Conservation (phyloP, 495 filamentous ascomycete genomes). For the Tuber microsphaerosporum region DNA sequence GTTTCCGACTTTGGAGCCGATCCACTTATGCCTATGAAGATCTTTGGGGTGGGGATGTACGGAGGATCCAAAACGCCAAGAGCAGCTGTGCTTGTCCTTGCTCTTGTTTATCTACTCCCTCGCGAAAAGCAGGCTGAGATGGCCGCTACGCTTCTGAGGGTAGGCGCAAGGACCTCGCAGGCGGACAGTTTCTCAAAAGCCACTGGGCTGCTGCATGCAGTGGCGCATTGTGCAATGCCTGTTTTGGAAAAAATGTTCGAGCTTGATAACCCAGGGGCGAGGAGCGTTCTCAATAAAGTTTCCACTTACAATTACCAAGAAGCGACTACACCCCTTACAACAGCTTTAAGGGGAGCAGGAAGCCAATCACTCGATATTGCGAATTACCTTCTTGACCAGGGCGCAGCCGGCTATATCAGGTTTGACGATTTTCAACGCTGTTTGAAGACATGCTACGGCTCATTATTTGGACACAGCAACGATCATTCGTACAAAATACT, state of each 20-base stretch:
- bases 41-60: constrained; percentile 28
- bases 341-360: constrained; percentile 45
- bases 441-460: constrained; percentile 33
- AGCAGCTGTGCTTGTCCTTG: constrained; percentile 58
- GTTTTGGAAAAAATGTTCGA: constrained; percentile 55
- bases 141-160: constrained; percentile 54
- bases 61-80: constrained; percentile 46
- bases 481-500: constrained; percentile 7
- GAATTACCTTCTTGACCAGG: constrained; percentile 52
- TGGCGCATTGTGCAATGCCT: constrained; percentile 45
- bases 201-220: constrained; percentile 56
- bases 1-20: constrained; percentile 70
- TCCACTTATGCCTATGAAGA: constrained; percentile 61
- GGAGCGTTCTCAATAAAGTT: constrained; percentile 56
- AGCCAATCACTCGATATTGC: constrained; percentile 50
- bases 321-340: constrained; percentile 28
- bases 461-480: constrained; percentile 14
- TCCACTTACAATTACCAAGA: constrained; percentile 42
- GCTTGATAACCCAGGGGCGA: constrained; percentile 54
- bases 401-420: constrained; percentile 54
- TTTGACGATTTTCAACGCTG: constrained; percentile 41
- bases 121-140: constrained; percentile 56
- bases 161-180: constrained; percentile 67
- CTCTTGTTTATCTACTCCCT: constrained; percentile 52
- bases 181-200: constrained; percentile 52